Evolutionary conservation across 1,284 basidiomycete species (phyloP), one percentile per base, ranked within the genome.

Genomic region (Ceratobasidium sp.): DNA sequence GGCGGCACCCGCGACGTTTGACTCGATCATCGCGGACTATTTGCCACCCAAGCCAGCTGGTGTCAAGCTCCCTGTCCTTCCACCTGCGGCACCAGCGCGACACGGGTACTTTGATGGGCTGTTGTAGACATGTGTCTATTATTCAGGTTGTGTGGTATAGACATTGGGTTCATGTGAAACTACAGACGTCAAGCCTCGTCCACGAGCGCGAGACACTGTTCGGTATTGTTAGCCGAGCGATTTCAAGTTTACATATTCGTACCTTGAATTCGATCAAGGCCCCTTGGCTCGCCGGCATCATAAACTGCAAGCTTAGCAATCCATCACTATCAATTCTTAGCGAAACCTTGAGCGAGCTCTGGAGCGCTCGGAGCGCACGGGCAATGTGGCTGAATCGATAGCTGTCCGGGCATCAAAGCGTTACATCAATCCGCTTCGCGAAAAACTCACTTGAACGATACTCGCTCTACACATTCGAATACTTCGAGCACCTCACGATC

Each of bases 401-500:
- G 75, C 93, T 96, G 73, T 8, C n/a, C 29, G 42, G 17, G 20
- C 13, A 29, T 50, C 22, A 22, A 56, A 57, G 5, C 38, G 29
- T 38, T 70, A 34, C 70, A 57, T 45, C 60, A 22, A 45, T 13
- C 10, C 17, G 22, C 20, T 25, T 43, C 1, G 31, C 27, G 27
- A 55, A 25, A 20, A 47, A 74, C 83, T 43, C 72, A 93, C 93
- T 87, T 93, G 77, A 91, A 93, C 27, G 82, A 83, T n/a, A 93
- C 84, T 6, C 80, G 78, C 42, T 82, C 79, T 10, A 79, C 82
- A 76, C 94, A 96, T 73, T 94, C 91, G 75, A 95, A 94, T 0
- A 87, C 86, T 78, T 96, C 93, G 47, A 97, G 84, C 0, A 96
- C 92, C 64, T 96, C 93, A 58, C 85, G 83, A 75, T 96, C 94